Evolutionary conservation across 1,284 basidiomycete species (phyloP), one percentile per base, ranked within the genome.

Genomic region (Rhodotorula sp.): DNA sequence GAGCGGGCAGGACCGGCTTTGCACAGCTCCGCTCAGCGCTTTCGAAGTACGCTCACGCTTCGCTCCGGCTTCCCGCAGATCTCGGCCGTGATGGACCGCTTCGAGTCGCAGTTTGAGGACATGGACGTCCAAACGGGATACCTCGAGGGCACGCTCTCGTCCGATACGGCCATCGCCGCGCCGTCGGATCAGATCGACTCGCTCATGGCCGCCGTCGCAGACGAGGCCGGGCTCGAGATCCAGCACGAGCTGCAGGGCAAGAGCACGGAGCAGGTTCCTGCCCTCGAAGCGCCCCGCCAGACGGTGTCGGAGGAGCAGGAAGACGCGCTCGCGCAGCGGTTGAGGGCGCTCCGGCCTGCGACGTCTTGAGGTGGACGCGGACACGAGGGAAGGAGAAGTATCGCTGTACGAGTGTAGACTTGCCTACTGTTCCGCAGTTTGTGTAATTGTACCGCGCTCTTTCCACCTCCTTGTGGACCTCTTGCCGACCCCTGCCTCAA

Each of bases 71-170:
- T 21, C 12, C 6, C 27, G 19, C 78, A 98, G 95, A 99, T 99
- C 82, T 96, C 97, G 21, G 83, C 93, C 73, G 94, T 99, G 27
- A 99, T 99, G 97, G 97, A 99, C 84, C 98, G 96, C 84, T 99
- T 99, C 82, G 97, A 99, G 82, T 81, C 88, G 6, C 96, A 99
- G 80, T 98, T 99, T 83, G 87, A 92, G 70, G 97, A 99, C 82
- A 87, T 99, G 53, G 97, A 99, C 80, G 97, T 98, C 9, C 97
- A 99, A 82, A 97, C 97, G 7, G 91, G 90, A 7, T 96, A 96
- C 83, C 97, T 99, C 94, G 97, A 99, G 81, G 92, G 94, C 70
- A 90, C 94, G 37, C 97, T 99, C 89, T 90, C 90, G 32, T 88
- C 91, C 68, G 94, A 95, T 22, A 97, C 94, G 2, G 97, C 95